phyloP scores from a whole-genome alignment of 768 basidiomycete species.

The Rhizopogon roseolus region DNA sequence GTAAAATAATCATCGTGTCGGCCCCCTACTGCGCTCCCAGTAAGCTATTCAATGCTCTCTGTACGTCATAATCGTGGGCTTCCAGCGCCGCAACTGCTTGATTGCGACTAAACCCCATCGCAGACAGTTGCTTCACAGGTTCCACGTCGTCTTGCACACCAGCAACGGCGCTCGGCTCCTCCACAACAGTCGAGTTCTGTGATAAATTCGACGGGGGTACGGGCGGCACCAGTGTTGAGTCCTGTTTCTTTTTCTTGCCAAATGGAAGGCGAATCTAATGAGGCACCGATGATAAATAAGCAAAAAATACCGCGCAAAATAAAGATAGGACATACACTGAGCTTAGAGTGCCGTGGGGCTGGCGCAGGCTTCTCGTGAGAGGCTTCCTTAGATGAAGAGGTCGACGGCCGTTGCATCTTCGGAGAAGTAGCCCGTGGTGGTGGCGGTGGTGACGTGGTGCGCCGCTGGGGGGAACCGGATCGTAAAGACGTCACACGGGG shows the following conservation, averaged over 20 bases:
- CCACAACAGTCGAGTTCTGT: slow-evolving; percentile 38
- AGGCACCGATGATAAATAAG: slow-evolving; percentile 9
- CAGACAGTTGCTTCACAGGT: slow-evolving; percentile 71
- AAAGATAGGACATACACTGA: slow-evolving; percentile 55
- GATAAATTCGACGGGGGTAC: slow-evolving; percentile 27
- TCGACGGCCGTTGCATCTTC: slow-evolving; percentile 50
- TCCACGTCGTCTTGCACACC: slow-evolving; percentile 69
- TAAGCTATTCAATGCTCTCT: slow-evolving; percentile 70
- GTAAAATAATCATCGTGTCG: slow-evolving; percentile 8
- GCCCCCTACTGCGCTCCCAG: slow-evolving; percentile 33
- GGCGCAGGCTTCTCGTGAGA: slow-evolving; percentile 51
- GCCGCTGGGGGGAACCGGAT: slow-evolving; percentile 38
- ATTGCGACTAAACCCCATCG: slow-evolving; percentile 86
- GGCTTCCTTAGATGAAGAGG: slow-evolving; percentile 48
- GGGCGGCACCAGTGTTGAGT: slow-evolving; percentile 36
- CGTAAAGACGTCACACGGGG: slow-evolving; percentile 26
- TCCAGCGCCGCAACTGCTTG: slow-evolving; percentile 86
- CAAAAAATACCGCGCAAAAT: background rate
- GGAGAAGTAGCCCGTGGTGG: slow-evolving; percentile 42
- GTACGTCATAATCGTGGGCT: slow-evolving; percentile 78
- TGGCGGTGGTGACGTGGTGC: slow-evolving; percentile 42
- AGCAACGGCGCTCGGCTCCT: slow-evolving; percentile 44
- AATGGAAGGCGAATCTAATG: slow-evolving; percentile 74
- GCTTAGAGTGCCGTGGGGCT: slow-evolving; percentile 60
- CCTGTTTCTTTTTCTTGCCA: slow-evolving; percentile 67